A percentile compares a stretch with the other conserved stretches of the same genome.
Evolutionary conservation across 768 basidiomycete genomes (phyloP).

Genomic region (Lactarius sp.): DNA sequence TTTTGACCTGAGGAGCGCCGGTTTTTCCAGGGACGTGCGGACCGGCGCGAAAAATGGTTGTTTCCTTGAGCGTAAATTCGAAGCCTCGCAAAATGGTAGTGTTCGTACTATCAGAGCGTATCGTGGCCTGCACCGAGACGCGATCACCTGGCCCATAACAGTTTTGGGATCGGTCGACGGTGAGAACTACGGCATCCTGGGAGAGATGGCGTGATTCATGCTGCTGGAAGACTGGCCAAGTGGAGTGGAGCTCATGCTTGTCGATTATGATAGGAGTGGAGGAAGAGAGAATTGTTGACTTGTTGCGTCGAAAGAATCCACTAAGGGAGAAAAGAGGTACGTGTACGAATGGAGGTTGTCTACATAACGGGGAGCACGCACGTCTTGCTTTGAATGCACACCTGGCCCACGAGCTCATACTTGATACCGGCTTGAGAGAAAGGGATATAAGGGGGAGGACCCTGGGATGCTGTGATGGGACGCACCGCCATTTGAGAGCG

Average conservation of each 20-base stretch:
- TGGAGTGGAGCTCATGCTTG: constrained; percentile 90
- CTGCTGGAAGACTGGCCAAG: constrained; percentile 88
- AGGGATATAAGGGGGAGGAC: neutral
- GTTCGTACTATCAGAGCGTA: constrained; percentile 65
- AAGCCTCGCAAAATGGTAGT: constrained; percentile 77
- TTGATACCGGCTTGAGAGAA: constrained; percentile 62
- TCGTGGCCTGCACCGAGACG: constrained; percentile 61
- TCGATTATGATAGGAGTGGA: constrained; percentile 74
- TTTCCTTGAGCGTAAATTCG: constrained; percentile 75
- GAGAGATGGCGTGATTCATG: constrained; percentile 61
- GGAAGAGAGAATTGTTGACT: constrained; percentile 62
- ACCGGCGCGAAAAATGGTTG: constrained; percentile 67
- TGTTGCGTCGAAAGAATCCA: constrained; percentile 77
- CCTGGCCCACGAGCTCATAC: constrained; percentile 85
- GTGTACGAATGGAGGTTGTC: neutral
- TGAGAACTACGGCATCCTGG: constrained; percentile 68
- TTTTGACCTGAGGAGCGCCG: constrained; percentile 51
- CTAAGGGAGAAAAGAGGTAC: constrained; percentile 35
- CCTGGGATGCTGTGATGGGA: neutral
- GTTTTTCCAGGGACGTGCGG: constrained; percentile 52
- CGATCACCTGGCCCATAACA: constrained; percentile 88
- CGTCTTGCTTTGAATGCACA: constrained; percentile 86
- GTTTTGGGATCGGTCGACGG: constrained; percentile 66
- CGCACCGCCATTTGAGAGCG: constrained; percentile 70
- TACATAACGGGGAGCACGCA: constrained; percentile 33